A percentile compares a stretch with the other conserved stretches of the same genome.
Conservation (phyloP, 306 rosid genomes). For the Quercus ilex region DNA sequence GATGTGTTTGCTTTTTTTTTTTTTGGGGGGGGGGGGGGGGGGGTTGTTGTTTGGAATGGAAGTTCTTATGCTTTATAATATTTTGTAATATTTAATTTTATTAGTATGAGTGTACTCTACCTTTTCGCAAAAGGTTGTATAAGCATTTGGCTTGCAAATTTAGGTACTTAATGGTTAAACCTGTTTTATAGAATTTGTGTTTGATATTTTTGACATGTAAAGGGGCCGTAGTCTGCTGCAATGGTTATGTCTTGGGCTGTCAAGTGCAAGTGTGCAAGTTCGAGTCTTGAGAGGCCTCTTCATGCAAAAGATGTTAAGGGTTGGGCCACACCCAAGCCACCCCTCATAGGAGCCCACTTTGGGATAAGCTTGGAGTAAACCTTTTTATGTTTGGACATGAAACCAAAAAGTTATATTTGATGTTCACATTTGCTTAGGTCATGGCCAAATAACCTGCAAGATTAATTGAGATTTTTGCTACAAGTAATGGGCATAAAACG, state of each 20-base stretch:
- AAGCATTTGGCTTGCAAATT: not conserved
- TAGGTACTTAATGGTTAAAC: not conserved
- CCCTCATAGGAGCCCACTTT: not conserved
- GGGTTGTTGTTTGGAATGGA: no score
- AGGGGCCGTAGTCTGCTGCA: not conserved
- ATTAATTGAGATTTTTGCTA: not conserved
- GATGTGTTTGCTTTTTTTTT: not conserved
- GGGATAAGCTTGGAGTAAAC: not conserved
- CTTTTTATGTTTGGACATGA: not conserved
- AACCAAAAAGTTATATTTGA: not conserved
- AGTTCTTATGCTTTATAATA: not conserved
- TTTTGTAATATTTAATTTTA: not conserved
- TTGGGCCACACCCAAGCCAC: not conserved
- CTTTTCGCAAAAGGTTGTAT: not conserved
- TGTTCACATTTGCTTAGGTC: not conserved
- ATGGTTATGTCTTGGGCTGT: not conserved
- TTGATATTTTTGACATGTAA: not conserved
- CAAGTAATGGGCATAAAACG: not conserved
- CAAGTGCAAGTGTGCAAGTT: not conserved
- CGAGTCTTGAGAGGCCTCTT: not conserved
- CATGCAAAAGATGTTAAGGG: not conserved
- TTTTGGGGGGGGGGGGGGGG: not conserved
- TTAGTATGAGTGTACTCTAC: not conserved
- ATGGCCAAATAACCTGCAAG: not conserved
- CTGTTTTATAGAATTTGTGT: not conserved